These are phyloP conservation scores for Micractinium conductrix DNA, from an alignment of 139 green algal species.

Conservation along the genomic window DNA sequence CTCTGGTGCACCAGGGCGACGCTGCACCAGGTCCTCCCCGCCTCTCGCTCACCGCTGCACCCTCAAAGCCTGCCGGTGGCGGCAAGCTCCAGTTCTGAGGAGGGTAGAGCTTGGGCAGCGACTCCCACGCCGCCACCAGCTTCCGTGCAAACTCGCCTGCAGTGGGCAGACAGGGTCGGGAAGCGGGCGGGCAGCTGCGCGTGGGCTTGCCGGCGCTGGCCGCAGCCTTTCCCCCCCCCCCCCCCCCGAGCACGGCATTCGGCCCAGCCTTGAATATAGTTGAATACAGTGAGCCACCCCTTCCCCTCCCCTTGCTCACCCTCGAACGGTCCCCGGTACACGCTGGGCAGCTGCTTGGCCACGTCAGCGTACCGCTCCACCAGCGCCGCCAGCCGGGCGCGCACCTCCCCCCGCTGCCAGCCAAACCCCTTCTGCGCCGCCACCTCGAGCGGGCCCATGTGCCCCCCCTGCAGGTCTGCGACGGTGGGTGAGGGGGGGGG, in stretches of 20 bases:
- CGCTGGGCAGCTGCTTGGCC: constrained; percentile 16
- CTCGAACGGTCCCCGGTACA: constrained; percentile 24
- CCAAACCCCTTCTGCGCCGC: constrained; percentile 22
- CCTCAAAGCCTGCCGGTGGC: constrained; percentile 40
- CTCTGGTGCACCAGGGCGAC: too few species aligned
- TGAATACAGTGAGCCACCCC: too few species aligned
- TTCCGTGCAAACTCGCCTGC: not conserved
- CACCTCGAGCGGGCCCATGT: constrained; percentile 2
- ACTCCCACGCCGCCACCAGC: constrained; percentile 17
- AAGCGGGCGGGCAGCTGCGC: too few species aligned
- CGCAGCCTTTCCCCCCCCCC: too few species aligned
- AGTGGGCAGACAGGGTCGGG: not conserved
- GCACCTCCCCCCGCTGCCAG: constrained; percentile 42
- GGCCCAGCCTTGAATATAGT: too few species aligned
- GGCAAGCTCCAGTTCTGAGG: constrained; percentile 47
- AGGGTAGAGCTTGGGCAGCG: constrained; percentile 29
- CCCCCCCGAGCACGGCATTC: too few species aligned
- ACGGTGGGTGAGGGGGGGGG: too few species aligned
- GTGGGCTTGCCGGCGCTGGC: too few species aligned
- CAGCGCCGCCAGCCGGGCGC: constrained; percentile 26
- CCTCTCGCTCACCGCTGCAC: constrained; percentile 16
- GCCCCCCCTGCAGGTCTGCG: not conserved
- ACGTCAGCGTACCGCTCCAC: constrained; percentile 29
- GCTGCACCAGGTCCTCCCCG: not conserved
- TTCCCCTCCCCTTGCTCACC: constrained; percentile 16